Base-by-base conservation (phyloP, 495 filamentous ascomycete genomes). In the Penicillium samsonianum region DNA sequence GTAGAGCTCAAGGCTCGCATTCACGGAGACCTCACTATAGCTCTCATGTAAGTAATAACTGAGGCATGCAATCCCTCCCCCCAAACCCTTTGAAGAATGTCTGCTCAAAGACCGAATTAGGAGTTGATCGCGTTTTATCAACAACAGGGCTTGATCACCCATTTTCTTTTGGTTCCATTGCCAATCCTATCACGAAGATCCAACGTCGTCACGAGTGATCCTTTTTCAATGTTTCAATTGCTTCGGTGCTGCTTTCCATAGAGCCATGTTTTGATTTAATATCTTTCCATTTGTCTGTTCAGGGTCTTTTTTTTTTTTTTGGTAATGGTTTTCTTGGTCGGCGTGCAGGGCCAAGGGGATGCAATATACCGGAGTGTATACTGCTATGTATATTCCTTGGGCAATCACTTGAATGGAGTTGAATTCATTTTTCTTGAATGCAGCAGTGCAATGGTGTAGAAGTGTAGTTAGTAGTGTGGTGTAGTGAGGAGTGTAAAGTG, bases 1-100 rank as follows among this genome's bases (percentile, higher is more conserved):
- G 83, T 96, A 14, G 85, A 91, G 70, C 74, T 96, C 3, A 95
- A 95, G 81, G 92, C 92, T 30, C 88, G 85, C 65, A 94, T 96
- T 64, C 89, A 93, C 57, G 90, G 92, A 67, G 92, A 96, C 73
- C 74, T 96, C 67, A 94, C 90, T 47, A 63, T 96, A 53, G 85
- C 88, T 57, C 78, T 96, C 57, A 83, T 96, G 91, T 93, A 85
- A 80, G 89, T 88, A 42, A 8, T 41, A 49, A 16, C 30, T 19
- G 47, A 50, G 47, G 47, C 31, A 35, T 26, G 22, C 19, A 41
- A 23, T 37, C 35, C 55, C 26, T 53, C 17, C n/a, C 48, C 45
- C 38, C 43, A 55, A 35, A 22, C 26, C 22, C 26, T 44, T 14
- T 20, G n/a, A 10, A 30, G 50, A 23, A 51, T 38, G 31, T 26